Conservation (phyloP, 2,329 filamentous ascomycete genomes). For the Alternaria atra region DNA sequence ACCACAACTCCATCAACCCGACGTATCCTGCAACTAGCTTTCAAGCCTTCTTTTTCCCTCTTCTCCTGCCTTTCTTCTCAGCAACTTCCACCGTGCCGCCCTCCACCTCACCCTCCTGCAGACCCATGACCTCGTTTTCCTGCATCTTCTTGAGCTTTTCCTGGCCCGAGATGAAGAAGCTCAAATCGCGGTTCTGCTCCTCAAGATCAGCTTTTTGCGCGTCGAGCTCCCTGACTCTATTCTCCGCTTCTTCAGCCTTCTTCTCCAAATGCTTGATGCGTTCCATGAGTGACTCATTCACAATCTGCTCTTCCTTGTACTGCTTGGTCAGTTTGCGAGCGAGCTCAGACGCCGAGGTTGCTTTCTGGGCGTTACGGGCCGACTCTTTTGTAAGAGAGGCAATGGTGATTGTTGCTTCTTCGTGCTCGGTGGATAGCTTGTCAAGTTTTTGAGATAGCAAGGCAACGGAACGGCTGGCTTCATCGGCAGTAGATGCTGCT, state of each 20-base stretch:
- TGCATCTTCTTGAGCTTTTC: constrained; percentile 79
- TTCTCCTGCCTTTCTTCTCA: constrained; percentile 39
- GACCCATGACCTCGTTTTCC: constrained; percentile 74
- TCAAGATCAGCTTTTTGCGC: constrained; percentile 74
- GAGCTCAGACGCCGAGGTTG: constrained; percentile 76
- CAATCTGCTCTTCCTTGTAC: constrained; percentile 84
- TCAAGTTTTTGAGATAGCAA: constrained; percentile 62
- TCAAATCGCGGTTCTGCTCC: constrained; percentile 87
- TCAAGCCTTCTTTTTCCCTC: constrained; percentile 36
- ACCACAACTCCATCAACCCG: background rate
- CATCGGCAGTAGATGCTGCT: constrained; percentile 73
- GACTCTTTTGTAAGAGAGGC: constrained; percentile 77
- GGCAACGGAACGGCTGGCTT: constrained; percentile 62
- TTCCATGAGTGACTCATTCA: constrained; percentile 81
- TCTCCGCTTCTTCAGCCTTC: constrained; percentile 65
- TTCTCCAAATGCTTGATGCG: constrained; percentile 76
- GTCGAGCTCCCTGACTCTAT: constrained; percentile 52
- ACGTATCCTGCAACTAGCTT: background rate
- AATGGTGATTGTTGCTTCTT: constrained; percentile 64
- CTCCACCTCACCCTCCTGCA: constrained; percentile 69
- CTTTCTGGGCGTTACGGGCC: constrained; percentile 63
- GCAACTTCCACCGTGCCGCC: constrained; percentile 45
- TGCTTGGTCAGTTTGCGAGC: constrained; percentile 78
- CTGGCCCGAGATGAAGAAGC: constrained; percentile 85
- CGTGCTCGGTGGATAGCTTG: constrained; percentile 64